Evolutionary conservation across 2,329 filamentous ascomycete species (phyloP).

Genomic region (Penicillium polonicum): DNA sequence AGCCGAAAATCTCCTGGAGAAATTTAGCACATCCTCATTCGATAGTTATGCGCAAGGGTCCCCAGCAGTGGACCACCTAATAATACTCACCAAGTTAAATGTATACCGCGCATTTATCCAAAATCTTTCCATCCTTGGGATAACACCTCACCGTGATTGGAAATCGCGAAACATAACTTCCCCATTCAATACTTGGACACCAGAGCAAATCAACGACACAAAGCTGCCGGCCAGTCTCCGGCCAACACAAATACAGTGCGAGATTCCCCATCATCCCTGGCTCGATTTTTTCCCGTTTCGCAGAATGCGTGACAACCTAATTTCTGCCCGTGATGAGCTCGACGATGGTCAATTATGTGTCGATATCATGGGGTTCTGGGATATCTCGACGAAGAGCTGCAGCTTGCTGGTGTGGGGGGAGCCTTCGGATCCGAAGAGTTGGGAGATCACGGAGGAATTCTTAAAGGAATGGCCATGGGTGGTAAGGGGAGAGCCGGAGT

Average conservation of each 20-base stretch:
- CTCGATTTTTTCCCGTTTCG: conserved; percentile 46
- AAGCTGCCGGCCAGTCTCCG: background rate
- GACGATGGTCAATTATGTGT: background rate
- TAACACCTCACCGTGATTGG: background rate
- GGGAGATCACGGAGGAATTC: background rate
- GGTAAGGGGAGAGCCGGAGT: background rate
- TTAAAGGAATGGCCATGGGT: background rate
- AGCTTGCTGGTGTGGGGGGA: background rate
- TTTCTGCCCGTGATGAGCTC: background rate
- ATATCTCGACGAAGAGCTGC: background rate
- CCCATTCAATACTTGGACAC: background rate
- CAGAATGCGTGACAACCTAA: conserved; percentile 38
- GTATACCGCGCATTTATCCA: background rate
- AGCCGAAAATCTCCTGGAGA: background rate
- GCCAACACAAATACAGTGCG: background rate
- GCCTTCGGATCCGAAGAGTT: background rate
- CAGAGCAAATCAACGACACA: background rate
- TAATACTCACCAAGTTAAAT: background rate
- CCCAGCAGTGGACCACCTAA: background rate
- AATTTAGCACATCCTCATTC: background rate
- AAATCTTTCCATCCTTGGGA: background rate
- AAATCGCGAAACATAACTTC: background rate
- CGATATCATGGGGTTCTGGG: background rate
- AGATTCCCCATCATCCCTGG: conserved; percentile 40
- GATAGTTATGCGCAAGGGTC: background rate